These are phyloP conservation scores for Lichtheimia corymbifera DNA, from an alignment of 371 early-diverging fungal species.

Conservation along the genomic window DNA sequence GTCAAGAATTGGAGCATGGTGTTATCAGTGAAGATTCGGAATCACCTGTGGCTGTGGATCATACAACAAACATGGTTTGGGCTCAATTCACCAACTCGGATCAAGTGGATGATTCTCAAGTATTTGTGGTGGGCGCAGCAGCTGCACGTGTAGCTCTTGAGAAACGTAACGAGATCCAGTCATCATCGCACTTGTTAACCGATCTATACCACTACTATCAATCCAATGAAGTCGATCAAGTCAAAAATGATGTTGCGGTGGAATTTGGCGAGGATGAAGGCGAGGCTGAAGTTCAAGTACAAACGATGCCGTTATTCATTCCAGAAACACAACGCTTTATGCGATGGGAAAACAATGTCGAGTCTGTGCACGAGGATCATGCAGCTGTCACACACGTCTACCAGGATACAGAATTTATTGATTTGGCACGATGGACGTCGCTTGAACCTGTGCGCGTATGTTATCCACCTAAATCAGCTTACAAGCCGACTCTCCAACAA, in stretches of 20 bases:
- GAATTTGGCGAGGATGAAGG: conserved; percentile 13
- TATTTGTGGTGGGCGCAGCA: conserved; percentile 25
- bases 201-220: conserved; percentile 33
- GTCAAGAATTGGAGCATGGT: conserved; percentile 24
- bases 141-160: conserved; percentile 23
- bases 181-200: conserved; percentile 23
- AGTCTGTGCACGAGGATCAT: conserved; percentile 32
- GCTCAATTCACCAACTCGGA: conserved; percentile 17
- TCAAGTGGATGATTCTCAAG: conserved; percentile 13
- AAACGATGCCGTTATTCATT: conserved; percentile 23
- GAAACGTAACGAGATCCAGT: conserved; percentile 13
- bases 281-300: conserved; percentile 30
- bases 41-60: conserved; percentile 24
- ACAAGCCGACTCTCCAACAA: neutral
- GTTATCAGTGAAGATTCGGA: conserved; percentile 29
- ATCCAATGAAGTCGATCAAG: conserved; percentile 11
- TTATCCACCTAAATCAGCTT: conserved; percentile 11
- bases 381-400: conserved; percentile 30
- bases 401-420: conserved; percentile 39
- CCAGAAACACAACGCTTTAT: conserved; percentile 30
- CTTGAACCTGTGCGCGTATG: conserved; percentile 21
- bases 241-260: conserved; percentile 14
- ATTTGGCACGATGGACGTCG: conserved; percentile 29
- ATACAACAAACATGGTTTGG: conserved; percentile 32
- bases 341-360: conserved; percentile 46